These are phyloP conservation scores for Fimicolochytrium jonesii DNA, from an alignment of 192 early-diverging fungal species.

Conservation along the genomic window DNA sequence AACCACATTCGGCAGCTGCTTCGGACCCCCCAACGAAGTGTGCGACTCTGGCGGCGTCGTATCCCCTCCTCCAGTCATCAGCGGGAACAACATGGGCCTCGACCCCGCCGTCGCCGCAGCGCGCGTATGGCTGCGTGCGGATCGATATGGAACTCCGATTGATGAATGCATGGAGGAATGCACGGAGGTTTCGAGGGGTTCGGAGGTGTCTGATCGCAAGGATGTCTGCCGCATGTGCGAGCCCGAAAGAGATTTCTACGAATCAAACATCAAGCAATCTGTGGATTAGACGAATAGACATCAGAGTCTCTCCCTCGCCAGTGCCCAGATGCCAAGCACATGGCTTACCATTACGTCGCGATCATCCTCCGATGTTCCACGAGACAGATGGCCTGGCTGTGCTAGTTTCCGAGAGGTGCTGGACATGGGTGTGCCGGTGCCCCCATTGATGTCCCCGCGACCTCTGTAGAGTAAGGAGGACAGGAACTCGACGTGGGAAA, in stretches of 20 bases:
- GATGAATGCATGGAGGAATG: too few species aligned
- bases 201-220: slow-evolving; percentile 5
- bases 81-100: slow-evolving; percentile 1
- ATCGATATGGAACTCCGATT: too few species aligned
- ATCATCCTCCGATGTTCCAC: slow-evolving; percentile 10
- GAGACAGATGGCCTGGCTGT: background rate
- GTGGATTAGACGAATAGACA: background rate
- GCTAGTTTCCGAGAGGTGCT: slow-evolving; percentile 9
- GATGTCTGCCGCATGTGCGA: slow-evolving; percentile 14
- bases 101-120: slow-evolving; percentile 10
- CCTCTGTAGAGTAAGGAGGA: slow-evolving; percentile 1
- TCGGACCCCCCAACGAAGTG: slow-evolving; percentile 2
- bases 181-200: too few species aligned
- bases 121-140: slow-evolving; percentile 17
- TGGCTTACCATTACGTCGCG: slow-evolving; percentile 1
- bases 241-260: slow-evolving; percentile 7
- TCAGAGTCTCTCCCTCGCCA: background rate
- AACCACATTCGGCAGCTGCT: slow-evolving; percentile 17
- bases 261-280: background rate
- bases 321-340: background rate
- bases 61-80: background rate
- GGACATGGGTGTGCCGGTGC: background rate
- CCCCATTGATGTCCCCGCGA: background rate
- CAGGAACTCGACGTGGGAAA: slow-evolving; percentile 5
- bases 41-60: slow-evolving; percentile 5